Evolutionary conservation across 495 filamentous ascomycete species (phyloP).

Genomic region (Neurospora sp.): DNA sequence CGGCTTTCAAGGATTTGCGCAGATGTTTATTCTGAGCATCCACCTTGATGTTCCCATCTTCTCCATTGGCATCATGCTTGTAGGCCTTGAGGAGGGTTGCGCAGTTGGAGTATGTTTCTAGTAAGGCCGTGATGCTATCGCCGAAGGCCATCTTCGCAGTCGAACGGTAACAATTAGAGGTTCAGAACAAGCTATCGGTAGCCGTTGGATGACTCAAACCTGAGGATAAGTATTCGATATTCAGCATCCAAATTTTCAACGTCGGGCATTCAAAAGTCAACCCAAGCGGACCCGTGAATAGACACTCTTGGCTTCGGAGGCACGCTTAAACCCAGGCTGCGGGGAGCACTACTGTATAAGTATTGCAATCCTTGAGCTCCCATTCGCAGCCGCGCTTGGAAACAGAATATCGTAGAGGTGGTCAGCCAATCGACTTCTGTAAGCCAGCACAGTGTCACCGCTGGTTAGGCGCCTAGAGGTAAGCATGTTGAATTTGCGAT

Average conservation of each 20-base stretch:
- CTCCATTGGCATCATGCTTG: conserved; percentile 3
- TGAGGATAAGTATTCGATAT: neutral
- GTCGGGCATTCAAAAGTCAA: neutral
- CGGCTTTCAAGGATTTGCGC: conserved; percentile 19
- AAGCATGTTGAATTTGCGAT: neutral
- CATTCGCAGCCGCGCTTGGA: neutral
- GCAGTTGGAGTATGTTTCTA: conserved; percentile 29
- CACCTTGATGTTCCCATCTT: conserved; percentile 15
- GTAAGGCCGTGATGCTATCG: conserved; percentile 18
- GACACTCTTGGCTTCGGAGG: neutral
- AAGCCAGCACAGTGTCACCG: neutral
- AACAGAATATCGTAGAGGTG: neutral
- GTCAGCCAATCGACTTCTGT: neutral
- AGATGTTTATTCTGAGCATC: conserved; percentile 26
- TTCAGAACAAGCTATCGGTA: neutral
- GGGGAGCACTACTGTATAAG: neutral
- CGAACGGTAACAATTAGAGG: neutral
- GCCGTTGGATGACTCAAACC: neutral
- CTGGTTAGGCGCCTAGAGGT: neutral
- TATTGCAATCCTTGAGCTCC: neutral
- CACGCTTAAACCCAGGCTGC: neutral
- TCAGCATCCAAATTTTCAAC: neutral
- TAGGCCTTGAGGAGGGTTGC: conserved; percentile 23
- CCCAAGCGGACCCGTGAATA: neutral
- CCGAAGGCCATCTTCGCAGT: conserved; percentile 17